Conservation (phyloP, 2,329 filamentous ascomycete species). For the Beauveria sp. region DNA sequence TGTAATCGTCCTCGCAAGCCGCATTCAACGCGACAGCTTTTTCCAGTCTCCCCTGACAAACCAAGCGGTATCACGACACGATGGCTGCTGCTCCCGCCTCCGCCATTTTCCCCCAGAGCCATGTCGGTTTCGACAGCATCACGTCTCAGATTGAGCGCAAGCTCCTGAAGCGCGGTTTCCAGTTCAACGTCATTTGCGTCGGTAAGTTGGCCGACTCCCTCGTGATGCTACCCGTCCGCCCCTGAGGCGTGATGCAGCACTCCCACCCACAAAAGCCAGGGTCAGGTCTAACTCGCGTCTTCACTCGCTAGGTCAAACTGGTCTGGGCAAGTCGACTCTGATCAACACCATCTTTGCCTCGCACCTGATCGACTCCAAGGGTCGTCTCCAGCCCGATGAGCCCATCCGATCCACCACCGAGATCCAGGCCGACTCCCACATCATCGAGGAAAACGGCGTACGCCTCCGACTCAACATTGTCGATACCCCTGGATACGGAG, state of each 20-base stretch:
- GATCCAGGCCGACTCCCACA: constrained; percentile 95
- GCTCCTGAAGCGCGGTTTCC: constrained; percentile 98
- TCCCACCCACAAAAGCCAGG: constrained; percentile 4
- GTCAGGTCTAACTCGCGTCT: constrained; percentile 13
- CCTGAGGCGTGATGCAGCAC: constrained; percentile 13
- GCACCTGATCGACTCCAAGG: constrained; percentile 98
- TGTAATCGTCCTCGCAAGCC: neutral
- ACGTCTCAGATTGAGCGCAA: constrained; percentile 99
- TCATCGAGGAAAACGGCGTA: constrained; percentile 99
- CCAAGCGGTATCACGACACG: constrained; percentile 13
- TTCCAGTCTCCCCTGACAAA: neutral
- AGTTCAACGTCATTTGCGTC: constrained; percentile 99
- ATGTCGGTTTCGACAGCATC: constrained; percentile 99
- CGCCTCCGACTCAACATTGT: constrained; percentile 97
- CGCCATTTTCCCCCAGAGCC: constrained; percentile 83
- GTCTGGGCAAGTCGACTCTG: constrained; percentile 95
- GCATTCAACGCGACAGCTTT: neutral
- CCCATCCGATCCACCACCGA: constrained; percentile 92
- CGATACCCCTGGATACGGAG: constrained; percentile 95
- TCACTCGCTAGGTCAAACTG: constrained; percentile 71
- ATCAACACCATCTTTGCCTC: constrained; percentile 99
- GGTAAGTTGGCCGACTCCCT: constrained; percentile 51
- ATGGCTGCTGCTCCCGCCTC: constrained; percentile 59
- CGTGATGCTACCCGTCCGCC: neutral
- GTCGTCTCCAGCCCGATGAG: constrained; percentile 86